Evolutionary conservation across 2,329 filamentous ascomycete species (phyloP).

Genomic region (Juglanconis sp.): DNA sequence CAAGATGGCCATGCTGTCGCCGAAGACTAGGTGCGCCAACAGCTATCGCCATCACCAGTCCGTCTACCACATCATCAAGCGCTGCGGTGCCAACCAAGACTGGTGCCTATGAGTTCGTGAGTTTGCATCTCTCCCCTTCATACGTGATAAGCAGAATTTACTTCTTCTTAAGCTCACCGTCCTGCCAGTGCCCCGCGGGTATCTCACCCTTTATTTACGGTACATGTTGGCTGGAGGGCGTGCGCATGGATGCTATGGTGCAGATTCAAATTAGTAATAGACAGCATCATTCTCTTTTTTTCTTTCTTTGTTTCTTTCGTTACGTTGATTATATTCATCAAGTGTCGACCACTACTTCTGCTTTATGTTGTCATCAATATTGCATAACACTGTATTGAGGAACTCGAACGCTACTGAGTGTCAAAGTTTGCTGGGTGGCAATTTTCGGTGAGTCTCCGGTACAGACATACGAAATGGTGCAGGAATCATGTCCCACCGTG

Average conservation of each 20-base stretch:
- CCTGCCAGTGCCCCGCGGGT: neutral
- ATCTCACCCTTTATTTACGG: neutral
- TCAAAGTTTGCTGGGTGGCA: no score
- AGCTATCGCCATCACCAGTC: neutral
- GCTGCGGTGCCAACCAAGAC: neutral
- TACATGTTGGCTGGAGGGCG: neutral
- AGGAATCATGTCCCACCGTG: no score
- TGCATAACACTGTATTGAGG: no score
- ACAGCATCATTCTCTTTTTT: neutral
- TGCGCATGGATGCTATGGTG: neutral
- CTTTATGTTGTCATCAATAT: no score
- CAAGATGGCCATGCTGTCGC: no score
- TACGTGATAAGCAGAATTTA: neutral
- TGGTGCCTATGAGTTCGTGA: neutral
- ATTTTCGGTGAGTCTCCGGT: no score
- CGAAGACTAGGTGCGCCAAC: neutral
- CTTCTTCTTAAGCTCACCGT: neutral
- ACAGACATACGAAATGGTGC: no score
- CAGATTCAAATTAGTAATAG: neutral
- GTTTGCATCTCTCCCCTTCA: neutral
- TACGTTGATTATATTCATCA: no score
- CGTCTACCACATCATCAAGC: neutral
- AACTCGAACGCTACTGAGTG: no score
- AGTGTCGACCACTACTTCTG: no score
- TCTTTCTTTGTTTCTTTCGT: neutral